These are phyloP conservation scores for Corylus americana DNA, from an alignment of 306 rosid species.

Conservation along the genomic window DNA sequence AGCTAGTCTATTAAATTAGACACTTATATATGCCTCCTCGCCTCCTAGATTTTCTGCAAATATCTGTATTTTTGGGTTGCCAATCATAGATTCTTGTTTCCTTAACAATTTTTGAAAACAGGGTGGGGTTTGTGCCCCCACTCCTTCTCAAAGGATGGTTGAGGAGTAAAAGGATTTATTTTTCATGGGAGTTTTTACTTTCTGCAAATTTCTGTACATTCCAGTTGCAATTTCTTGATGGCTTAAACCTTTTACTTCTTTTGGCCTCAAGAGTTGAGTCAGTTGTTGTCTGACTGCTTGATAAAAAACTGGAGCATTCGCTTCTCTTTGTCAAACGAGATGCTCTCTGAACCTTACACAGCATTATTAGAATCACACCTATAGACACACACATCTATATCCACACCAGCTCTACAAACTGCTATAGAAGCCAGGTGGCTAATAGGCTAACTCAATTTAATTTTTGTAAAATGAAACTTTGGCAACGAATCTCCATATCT, in stretches of 20 bases:
- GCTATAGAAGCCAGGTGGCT: neutral
- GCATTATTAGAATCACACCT: conserved; percentile 1
- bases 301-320: conserved; percentile 14
- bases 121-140: too few relatives aligned
- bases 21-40: neutral
- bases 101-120: too few relatives aligned
- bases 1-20: neutral
- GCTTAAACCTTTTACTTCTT: neutral
- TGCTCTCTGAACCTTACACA: neutral
- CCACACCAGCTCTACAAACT: neutral
- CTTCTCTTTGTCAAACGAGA: conserved; percentile 1
- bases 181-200: too few relatives aligned
- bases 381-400: neutral
- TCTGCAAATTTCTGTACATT: neutral
- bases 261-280: neutral
- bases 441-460: conserved; percentile 10
- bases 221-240: neutral
- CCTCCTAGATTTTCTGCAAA: neutral
- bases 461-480: conserved; percentile 15
- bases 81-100: too few relatives aligned
- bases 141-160: too few relatives aligned
- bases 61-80: neutral
- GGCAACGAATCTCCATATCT: neutral
- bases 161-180: too few relatives aligned
- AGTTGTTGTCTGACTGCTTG: conserved; percentile 15